These are phyloP conservation scores for Trebouxia sp. DNA, from an alignment of 139 green algal species.

Conservation along the genomic window DNA sequence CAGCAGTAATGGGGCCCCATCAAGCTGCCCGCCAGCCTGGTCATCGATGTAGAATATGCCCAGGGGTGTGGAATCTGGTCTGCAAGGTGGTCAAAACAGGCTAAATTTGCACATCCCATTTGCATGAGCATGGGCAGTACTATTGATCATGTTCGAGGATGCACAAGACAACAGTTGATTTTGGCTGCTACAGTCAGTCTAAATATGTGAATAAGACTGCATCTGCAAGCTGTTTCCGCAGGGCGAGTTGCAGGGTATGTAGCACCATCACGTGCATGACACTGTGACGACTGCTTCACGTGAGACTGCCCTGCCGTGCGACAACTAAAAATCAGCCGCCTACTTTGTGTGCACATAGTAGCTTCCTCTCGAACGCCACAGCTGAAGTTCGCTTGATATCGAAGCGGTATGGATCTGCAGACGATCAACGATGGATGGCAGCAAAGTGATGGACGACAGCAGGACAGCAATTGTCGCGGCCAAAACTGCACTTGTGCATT, in stretches of 20 bases:
- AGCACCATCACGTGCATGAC: too few species aligned
- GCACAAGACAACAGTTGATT: too few species aligned
- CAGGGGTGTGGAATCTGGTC: neutral
- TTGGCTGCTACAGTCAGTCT: too few species aligned
- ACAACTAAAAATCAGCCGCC: neutral
- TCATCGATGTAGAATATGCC: constrained; percentile 23
- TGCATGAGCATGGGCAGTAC: too few species aligned
- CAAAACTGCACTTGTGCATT: neutral
- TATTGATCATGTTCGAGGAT: too few species aligned
- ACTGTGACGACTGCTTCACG: too few species aligned
- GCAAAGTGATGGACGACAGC: neutral
- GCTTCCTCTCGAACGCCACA: neutral
- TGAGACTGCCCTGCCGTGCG: too few species aligned
- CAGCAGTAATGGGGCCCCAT: neutral
- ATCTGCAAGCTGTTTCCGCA: too few species aligned
- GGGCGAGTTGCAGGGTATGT: too few species aligned
- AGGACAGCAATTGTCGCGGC: neutral
- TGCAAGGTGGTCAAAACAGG: neutral
- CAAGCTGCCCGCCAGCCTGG: neutral
- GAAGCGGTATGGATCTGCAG: neutral
- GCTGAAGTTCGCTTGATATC: neutral
- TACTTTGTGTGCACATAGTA: constrained; percentile 26
- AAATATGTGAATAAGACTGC: too few species aligned
- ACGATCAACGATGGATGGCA: neutral
- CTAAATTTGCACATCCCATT: neutral